Evolutionary conservation across 495 filamentous ascomycete species (phyloP), one percentile per base, ranked within the genome.

Genomic region (Neurospora tetrasperma): DNA sequence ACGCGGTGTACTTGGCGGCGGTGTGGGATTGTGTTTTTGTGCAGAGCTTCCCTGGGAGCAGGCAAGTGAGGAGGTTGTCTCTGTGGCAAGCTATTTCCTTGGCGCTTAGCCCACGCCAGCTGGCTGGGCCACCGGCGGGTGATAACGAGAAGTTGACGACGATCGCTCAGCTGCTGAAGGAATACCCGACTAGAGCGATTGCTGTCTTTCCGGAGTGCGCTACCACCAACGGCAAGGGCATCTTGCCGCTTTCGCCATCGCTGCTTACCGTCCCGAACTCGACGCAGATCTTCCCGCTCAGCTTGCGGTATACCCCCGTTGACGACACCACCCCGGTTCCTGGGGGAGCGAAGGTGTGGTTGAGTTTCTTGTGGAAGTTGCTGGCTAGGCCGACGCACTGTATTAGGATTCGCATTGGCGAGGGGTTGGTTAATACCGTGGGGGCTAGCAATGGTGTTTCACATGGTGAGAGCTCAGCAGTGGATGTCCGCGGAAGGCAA

Each of bases 1-100:
- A 99, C 79, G 91, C 93, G 5, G 83, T 99, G 42, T 98, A 98
- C 80, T 89, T 99, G n/a, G 93, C 95, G 66, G 94, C 94, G 41
- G 93, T 99, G 77, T 99, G 98, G 83, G 93, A 97, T 81, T 94
- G 94, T 23, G 86, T 99, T 80, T 98, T 99, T 83, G 95, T 93
- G 42, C 86, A 90, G 20, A 91, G 88, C 11, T 97, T 93, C 79
- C 93, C 94, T 0, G 82, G 39, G 3, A 40, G 39, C 8, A 40
- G 39, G 9, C 8, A 9, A 9, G 39, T 40, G 8, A 40, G 39
- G 39, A 40, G 3, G 39, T 10, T 40, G 39, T 40, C 39, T 5
- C 89, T 98, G 5, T 83, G 94, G 41, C 82, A 87, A 69, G 93
- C 94, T 43, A 89, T 97, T 18, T 76, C 90, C 18, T 87, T 89